Evolutionary conservation across 1,139 yeast species (phyloP), one percentile per base, ranked within the genome.

Genomic region (Debaryomyces nepalensis): DNA sequence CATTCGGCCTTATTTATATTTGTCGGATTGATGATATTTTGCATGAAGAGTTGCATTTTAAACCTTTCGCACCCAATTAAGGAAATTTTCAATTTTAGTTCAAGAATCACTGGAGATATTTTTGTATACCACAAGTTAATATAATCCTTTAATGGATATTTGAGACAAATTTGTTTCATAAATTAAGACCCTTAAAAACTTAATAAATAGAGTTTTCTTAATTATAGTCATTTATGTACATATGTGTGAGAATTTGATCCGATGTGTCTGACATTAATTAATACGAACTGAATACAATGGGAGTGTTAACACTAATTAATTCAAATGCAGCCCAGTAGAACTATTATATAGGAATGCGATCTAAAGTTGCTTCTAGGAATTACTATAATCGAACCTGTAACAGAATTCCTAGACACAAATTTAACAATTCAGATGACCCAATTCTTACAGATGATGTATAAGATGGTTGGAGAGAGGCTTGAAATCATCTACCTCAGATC

Each of bases 21-120:
- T 33, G 15, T 6, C 19, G 5, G n/a, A 7, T 16, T 9, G 15
- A 7, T 29, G 18, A 29, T 16, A 27, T 15, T n/a, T 15, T 15
- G 31, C 18, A 9, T 18, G 24, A 16, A 19, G 6, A 20, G 44
- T 37, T 10, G 26, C 40, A 37, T 15, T 36, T 29, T 21, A 3
- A 19, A 14, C 44, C 37, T 35, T 41, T 41, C 33, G 44, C 44
- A 41, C 44, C 44, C 44, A 32, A 26, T 26, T 36, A 11, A 19
- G 37, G 44, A 30, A 41, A 37, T 19, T 19, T 11, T 7, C 29
- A 26, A 16, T 16, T 16, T 26, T 31, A 2, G n/a, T 8, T 11
- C 30, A 24, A 10, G n/a, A 12, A 24, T 21, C 16, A 15, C 12
- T 6, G 18, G 4, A n/a, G 10, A n/a, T 34, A 34, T 18, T 22